phyloP scores from a whole-genome alignment of 202 grass and related monocot species.

The Saccharum hybrid region DNA sequence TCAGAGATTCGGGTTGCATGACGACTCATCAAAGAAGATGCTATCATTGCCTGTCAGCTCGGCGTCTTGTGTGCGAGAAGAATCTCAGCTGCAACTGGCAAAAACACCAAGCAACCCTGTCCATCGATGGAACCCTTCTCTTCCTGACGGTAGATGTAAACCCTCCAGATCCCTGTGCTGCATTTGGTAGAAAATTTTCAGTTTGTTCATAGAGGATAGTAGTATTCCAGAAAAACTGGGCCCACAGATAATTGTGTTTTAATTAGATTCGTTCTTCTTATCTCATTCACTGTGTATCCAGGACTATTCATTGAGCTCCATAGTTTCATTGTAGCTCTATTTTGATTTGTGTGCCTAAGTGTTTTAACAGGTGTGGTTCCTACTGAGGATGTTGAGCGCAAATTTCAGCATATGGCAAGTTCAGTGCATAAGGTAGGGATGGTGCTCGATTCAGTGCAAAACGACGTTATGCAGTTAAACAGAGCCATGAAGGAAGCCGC shows the following conservation, averaged over 20 bases:
- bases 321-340: slow-evolving; percentile 15
- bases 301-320: slow-evolving; percentile 8
- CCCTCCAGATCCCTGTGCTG: slow-evolving; percentile 11
- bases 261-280: background rate
- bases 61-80: slow-evolving; percentile 53
- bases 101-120: slow-evolving; percentile 59
- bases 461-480: too few relatives aligned
- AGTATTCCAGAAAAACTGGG: background rate
- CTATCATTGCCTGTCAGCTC: slow-evolving; percentile 47
- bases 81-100: slow-evolving; percentile 85
- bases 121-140: slow-evolving; percentile 67
- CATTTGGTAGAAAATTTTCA: slow-evolving; percentile 3
- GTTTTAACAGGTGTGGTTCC: slow-evolving; percentile 58
- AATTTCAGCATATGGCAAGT: slow-evolving; percentile 77
- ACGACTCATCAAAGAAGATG: slow-evolving; percentile 69
- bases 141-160: slow-evolving; percentile 77
- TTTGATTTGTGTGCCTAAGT: background rate
- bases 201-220: background rate
- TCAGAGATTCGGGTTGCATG: slow-evolving; percentile 70
- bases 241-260: background rate
- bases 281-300: slow-evolving; percentile 9
- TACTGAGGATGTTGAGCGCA: slow-evolving; percentile 83
- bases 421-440: slow-evolving; percentile 73
- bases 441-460: slow-evolving; percentile 15
- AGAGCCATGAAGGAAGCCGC: too few relatives aligned